Base-by-base conservation (phyloP, 192 early-diverging fungal species). In the Linnemannia zychae region DNA sequence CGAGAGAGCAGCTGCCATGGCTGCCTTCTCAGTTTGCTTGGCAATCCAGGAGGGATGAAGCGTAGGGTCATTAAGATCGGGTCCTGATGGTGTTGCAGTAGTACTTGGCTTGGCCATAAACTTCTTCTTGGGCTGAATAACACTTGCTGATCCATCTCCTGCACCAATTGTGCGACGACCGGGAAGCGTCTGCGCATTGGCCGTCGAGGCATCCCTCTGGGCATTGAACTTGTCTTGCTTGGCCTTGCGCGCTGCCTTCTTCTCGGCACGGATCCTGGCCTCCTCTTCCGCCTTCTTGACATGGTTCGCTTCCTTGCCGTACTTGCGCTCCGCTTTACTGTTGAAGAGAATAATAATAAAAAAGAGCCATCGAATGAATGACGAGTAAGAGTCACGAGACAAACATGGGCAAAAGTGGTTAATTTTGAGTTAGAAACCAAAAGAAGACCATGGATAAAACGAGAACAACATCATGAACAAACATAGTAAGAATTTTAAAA, bases 231-330 rank as follows among this genome's bases (percentile, higher is more conserved):
- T 72, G 17, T 79, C 82, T 31, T 78, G 47, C 44, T 78, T 71
- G 7, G 50, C 63, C 70, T 83, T 80, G 37, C 67, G 74, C n/a
- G 81, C 79, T 20, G 79, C 79, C 73, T 85, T 88, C 63, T 80
- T 65, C 68, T 87, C 68, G 65, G 75, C 83, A 3, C 77, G 77
- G 9, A 76, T 49, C 48, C 63, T 67, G 4, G 77, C 83, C 31
- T 91, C 88, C 78, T 91, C 91, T 53, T 79, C 72, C 36, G 72
- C 44, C 63, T 89, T 74, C 85, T 91, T 91, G 49, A 92, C 73
- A 44, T 92, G 91, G 80, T 92, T 92, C 15, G 91, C 91, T 16
- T 92, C 91, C 20, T 89, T 77, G 50, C 91, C 91, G 68, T 83
- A 92, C 72, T 86, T 84, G 31, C 84, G 69, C 74, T 91, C 91